A percentile compares a stretch with the other conserved stretches of the same genome.
These are phyloP conservation scores for Furcasterigmium furcatum DNA, from an alignment of 2,329 filamentous ascomycete genomes.

Conservation along the genomic window DNA sequence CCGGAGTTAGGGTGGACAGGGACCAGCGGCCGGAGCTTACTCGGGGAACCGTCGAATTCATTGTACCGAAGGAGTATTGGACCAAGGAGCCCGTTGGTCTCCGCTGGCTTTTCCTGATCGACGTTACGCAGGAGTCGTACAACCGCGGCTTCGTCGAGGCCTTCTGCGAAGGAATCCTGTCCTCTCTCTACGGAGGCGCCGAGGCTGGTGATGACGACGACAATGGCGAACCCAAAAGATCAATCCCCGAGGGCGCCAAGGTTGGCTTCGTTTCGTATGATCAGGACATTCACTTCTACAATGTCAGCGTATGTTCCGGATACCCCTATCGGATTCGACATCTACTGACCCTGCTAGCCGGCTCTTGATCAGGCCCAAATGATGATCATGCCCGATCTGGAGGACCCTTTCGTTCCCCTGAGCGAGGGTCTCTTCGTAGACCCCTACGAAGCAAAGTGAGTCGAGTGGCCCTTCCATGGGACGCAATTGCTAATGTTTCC, in stretches of 20 bases:
- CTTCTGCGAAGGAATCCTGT: slow-evolving; percentile 84
- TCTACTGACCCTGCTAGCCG: slow-evolving; percentile 40
- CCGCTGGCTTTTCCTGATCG: slow-evolving; percentile 86
- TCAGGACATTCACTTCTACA: slow-evolving; percentile 97
- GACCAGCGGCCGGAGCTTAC: slow-evolving; percentile 86
- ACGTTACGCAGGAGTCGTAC: slow-evolving; percentile 87
- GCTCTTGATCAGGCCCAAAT: slow-evolving; percentile 86
- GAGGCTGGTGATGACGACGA: slow-evolving; percentile 48
- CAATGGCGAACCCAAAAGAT: slow-evolving; percentile 48
- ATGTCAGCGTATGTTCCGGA: slow-evolving; percentile 68
- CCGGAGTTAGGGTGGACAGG: slow-evolving; percentile 83
- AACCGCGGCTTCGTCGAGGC: slow-evolving; percentile 89
- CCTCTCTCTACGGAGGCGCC: slow-evolving; percentile 75
- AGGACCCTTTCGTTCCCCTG: slow-evolving; percentile 92
- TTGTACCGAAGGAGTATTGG: slow-evolving; percentile 98
- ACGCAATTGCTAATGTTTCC: slow-evolving; percentile 18
- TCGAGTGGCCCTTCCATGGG: slow-evolving; percentile 1
- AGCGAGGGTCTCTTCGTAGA: slow-evolving; percentile 93
- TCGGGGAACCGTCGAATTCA: slow-evolving; percentile 90
- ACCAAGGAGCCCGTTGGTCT: slow-evolving; percentile 88
- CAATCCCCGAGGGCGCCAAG: slow-evolving; percentile 75
- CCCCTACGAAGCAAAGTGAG: slow-evolving; percentile 78
- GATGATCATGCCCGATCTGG: slow-evolving; percentile 97
- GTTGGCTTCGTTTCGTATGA: slow-evolving; percentile 96
- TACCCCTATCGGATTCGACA: neutral